Evolutionary conservation across 2,329 filamentous ascomycete genomes (phyloP), one percentile per base, ranked within the genome.

Genomic region (Sporothrix pseudoabietina): DNA sequence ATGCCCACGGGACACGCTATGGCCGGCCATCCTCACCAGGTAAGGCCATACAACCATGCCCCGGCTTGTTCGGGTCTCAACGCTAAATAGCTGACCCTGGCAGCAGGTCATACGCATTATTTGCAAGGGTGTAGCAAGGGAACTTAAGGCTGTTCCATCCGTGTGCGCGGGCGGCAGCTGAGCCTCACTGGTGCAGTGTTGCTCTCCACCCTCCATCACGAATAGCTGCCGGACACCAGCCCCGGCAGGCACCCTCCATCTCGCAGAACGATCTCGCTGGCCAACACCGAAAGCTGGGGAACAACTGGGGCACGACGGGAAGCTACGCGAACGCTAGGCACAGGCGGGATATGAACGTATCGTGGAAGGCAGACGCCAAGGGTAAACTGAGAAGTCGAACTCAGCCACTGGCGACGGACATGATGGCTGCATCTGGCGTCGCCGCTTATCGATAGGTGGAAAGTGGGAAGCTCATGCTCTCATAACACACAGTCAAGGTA

Each of bases 131-230:
- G 14, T 8, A 39, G 59, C 19, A 71, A 55, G 44, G 39, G 6
- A 4, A 59, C 7, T 19, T 19, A 22, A 41, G n/a, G 65, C 32
- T 14, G 71, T 72, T 72, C 66, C 47, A 66, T 26, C 12, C 32
- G 10, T 10, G 52, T 10, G 52, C 59, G 57, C 39, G 39, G 35
- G n/a, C 12, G 47, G 49, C 71, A 68, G 71, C 71, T 68, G 71
- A 72, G 71, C 61, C 71, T 72, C 49, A 47, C 35, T 68, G 47
- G 59, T 61, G 32, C 16, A 35, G 32, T 10, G 55, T 4, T 41
- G 32, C 32, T 41, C n/a, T 32, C 19, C 32, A 47, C 61, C 61
- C 61, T 16, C 8, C 61, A 30, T 66, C 39, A 47, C n/a, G 26
- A 30, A 22, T 30, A 12, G 39, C n/a, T 66, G 41, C 61, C 61